Evolutionary conservation across 305 asterid species (phyloP).

Genomic region (Solanum hybrid): DNA sequence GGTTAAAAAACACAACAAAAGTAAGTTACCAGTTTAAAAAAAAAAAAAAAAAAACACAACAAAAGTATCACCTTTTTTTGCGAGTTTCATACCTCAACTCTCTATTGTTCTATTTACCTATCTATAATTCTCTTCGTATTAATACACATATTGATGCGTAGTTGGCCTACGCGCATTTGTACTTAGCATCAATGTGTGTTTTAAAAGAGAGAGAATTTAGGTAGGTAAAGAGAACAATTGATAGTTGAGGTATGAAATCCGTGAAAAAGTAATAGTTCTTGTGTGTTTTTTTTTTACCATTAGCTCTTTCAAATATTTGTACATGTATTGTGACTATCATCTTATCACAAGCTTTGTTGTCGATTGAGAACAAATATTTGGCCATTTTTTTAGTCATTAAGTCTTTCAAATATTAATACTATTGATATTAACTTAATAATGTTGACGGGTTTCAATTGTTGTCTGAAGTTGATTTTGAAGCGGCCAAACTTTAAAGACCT

Average conservation of each 20-base stretch:
- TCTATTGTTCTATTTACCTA: background rate
- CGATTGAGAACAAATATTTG: background rate
- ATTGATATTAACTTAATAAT: background rate
- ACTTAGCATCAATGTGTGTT: background rate
- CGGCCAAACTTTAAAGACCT: background rate
- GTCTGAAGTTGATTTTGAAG: background rate
- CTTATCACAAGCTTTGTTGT: background rate
- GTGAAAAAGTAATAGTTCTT: background rate
- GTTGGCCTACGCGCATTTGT: background rate
- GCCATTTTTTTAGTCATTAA: background rate
- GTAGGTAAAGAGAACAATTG: background rate
- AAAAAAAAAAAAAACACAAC: background rate
- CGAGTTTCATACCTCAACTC: background rate
- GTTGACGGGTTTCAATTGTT: background rate
- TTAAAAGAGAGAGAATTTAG: background rate
- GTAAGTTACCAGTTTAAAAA: too few relatives aligned
- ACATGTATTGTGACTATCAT: background rate
- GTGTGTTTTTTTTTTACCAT: background rate
- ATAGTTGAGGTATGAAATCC: background rate
- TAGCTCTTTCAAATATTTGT: background rate
- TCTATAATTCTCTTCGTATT: background rate
- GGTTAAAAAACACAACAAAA: background rate
- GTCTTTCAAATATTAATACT: background rate
- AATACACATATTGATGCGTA: background rate
- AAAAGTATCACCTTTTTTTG: background rate